Conservation (phyloP, 805 yeast genomes). For the Zygotorulaspora florentina region DNA sequence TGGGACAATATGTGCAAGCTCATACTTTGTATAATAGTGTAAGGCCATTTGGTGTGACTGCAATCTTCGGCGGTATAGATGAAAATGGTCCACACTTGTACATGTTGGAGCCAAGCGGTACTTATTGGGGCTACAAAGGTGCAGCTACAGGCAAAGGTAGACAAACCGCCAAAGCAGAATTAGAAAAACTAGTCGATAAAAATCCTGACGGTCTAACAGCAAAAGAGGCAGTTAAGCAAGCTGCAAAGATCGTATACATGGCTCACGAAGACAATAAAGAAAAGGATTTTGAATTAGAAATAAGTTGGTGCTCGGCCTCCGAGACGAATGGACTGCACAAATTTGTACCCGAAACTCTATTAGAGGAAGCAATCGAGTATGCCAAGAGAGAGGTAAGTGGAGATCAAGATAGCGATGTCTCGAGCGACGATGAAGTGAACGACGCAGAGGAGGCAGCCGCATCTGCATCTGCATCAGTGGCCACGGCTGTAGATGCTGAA, state of each 20-base stretch:
- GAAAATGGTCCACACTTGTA: slow-evolving; percentile 85
- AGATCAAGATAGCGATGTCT: slow-evolving; percentile 23
- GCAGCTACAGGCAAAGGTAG: slow-evolving; percentile 99
- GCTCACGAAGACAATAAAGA: slow-evolving; percentile 99
- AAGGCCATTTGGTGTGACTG: slow-evolving; percentile 93
- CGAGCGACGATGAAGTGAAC: slow-evolving; percentile 20
- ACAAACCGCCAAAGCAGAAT: slow-evolving; percentile 94
- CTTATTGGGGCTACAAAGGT: slow-evolving; percentile 95
- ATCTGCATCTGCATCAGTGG: neutral
- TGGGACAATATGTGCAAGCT: slow-evolving; percentile 90
- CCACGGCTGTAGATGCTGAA: slow-evolving; percentile 18
- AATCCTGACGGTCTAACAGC: slow-evolving; percentile 53
- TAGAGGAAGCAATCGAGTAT: slow-evolving; percentile 75
- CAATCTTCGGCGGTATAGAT: slow-evolving; percentile 92
- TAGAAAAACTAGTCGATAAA: slow-evolving; percentile 66
- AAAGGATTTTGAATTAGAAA: slow-evolving; percentile 91
- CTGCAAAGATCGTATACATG: slow-evolving; percentile 85
- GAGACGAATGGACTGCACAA: slow-evolving; percentile 80
- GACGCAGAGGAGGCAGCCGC: slow-evolving; percentile 21
- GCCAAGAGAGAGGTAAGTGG: slow-evolving; percentile 75
- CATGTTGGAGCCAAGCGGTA: slow-evolving; percentile 97
- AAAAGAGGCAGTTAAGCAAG: slow-evolving; percentile 83
- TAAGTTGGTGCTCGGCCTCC: slow-evolving; percentile 76
- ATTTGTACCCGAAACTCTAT: slow-evolving; percentile 71
- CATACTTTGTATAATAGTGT: slow-evolving; percentile 95